These are phyloP conservation scores for Tilletia indica DNA, from an alignment of 1,284 basidiomycete species.

Conservation along the genomic window DNA sequence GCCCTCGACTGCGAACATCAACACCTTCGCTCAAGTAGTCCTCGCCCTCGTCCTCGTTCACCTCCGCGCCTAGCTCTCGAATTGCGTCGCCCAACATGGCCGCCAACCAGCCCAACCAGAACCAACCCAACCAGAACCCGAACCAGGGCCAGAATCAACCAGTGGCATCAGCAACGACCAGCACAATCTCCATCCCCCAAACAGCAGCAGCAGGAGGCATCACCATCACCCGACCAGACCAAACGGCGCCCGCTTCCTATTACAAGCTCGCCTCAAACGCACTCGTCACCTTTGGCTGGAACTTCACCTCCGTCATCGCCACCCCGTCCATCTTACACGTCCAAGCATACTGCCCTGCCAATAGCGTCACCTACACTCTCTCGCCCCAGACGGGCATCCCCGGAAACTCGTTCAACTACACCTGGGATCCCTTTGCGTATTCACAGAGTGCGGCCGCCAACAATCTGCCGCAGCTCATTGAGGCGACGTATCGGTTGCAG, in stretches of 20 bases:
- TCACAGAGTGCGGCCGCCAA: slow-evolving; percentile 33
- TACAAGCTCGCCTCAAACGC: slow-evolving; percentile 54
- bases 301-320: slow-evolving; percentile 48
- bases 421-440: slow-evolving; percentile 52
- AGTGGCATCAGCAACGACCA: background rate
- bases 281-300: slow-evolving; percentile 53
- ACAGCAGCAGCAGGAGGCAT: slow-evolving; percentile 48
- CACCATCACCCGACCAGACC: slow-evolving; percentile 48
- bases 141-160: background rate
- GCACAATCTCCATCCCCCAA: slow-evolving; percentile 34
- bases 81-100: background rate
- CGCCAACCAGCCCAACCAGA: background rate
- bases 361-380: slow-evolving; percentile 49
- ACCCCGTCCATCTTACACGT: slow-evolving; percentile 43
- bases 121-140: too few relatives aligned
- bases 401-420: slow-evolving; percentile 44
- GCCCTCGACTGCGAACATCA: background rate
- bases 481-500: slow-evolving; percentile 48
- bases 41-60: background rate
- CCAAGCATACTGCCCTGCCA: slow-evolving; percentile 49
- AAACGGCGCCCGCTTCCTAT: slow-evolving; percentile 50
- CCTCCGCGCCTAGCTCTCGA: background rate
- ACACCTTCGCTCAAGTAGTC: background rate
- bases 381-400: slow-evolving; percentile 40
- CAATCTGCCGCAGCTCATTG: slow-evolving; percentile 42